phyloP scores from a whole-genome alignment of 208 protist genomes.

The Naegleria lovaniensis region DNA sequence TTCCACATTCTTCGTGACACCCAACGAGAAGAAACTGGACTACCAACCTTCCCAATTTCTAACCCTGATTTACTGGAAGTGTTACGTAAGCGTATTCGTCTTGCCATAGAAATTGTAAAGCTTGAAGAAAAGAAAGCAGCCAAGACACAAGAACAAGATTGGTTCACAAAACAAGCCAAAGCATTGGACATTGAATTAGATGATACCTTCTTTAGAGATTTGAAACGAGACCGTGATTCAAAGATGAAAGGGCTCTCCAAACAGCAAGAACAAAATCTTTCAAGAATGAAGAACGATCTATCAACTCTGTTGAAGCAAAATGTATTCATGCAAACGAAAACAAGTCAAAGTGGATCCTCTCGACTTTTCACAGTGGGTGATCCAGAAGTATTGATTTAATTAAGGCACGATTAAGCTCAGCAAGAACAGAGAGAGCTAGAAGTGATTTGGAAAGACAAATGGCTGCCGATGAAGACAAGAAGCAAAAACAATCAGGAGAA shows the following conservation, averaged over 20 bases:
- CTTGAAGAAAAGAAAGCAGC: conserved; percentile 30
- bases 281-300: neutral
- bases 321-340: neutral
- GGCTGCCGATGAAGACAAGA: neutral
- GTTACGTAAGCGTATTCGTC: neutral
- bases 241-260: neutral
- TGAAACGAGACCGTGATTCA: neutral
- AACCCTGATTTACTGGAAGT: neutral
- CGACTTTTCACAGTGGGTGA: neutral
- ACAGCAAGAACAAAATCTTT: neutral
- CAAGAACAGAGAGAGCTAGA: neutral
- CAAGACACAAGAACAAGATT: conserved; percentile 31
- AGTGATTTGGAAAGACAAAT: neutral
- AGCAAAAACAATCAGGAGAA: neutral
- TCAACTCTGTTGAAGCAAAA: neutral
- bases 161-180: conserved; percentile 43
- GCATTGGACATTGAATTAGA: conserved; percentile 56
- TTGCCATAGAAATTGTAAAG: neutral
- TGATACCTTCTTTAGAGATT: conserved; percentile 39
- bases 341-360: neutral
- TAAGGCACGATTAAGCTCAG: neutral
- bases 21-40: conserved; percentile 22
- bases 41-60: conserved; percentile 17
- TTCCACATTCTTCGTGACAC: conserved; percentile 39
- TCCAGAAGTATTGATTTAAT: neutral